Conservation (phyloP, 352 stramenopile genomes). For the Proteromonas lacertae region DNA sequence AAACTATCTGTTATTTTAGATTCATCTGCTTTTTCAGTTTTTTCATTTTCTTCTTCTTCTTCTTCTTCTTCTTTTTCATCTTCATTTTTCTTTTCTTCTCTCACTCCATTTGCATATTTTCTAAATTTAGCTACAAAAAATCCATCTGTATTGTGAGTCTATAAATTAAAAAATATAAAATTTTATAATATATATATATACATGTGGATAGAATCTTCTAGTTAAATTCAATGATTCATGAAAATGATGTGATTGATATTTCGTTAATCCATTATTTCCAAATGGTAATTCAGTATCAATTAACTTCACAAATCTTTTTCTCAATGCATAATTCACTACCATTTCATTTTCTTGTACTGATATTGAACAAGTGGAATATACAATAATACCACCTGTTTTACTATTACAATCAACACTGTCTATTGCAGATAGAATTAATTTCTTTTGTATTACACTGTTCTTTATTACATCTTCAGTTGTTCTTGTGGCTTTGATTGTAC, state of each 20-base stretch:
- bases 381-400: slow-evolving; percentile 75
- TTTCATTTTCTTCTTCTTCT: slow-evolving; percentile 6
- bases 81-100: background rate
- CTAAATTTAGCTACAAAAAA: slow-evolving; percentile 99
- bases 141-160: slow-evolving; percentile 99
- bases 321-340: slow-evolving; percentile 92
- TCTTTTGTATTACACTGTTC: slow-evolving; percentile 86
- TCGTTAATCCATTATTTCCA: slow-evolving; percentile 51
- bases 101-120: slow-evolving; percentile 64
- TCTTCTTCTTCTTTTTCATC: slow-evolving; percentile 5
- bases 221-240: slow-evolving; percentile 75
- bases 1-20: slow-evolving; percentile 2
- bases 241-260: slow-evolving; percentile 83
- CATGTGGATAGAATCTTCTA: slow-evolving; percentile 90
- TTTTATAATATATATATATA: too few species aligned
- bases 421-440: slow-evolving; percentile 87
- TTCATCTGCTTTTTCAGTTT: slow-evolving; percentile 7
- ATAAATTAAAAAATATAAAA: slow-evolving; percentile 1
- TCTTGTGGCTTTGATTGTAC: slow-evolving; percentile 89
- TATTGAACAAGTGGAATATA: slow-evolving; percentile 90
- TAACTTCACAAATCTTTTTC: slow-evolving; percentile 87
- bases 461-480: slow-evolving; percentile 53
- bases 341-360: slow-evolving; percentile 48
- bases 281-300: slow-evolving; percentile 84
- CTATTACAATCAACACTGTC: slow-evolving; percentile 79